Base-by-base conservation (phyloP, 768 basidiomycete species). In the Botryobasidium botryosum region DNA sequence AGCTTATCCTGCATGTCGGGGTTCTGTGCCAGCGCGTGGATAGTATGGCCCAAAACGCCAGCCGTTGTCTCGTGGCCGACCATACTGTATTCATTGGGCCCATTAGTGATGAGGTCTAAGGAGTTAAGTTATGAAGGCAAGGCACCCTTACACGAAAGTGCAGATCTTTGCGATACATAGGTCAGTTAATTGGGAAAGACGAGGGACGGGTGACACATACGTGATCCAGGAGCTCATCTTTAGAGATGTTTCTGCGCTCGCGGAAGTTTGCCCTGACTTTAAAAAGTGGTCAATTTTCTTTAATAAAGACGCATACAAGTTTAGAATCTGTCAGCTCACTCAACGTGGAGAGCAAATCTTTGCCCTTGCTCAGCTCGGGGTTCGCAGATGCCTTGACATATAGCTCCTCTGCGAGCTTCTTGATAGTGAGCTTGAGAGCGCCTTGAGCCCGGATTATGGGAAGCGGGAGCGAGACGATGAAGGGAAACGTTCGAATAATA, bases 11-110 rank as follows among this genome's bases (percentile, higher is more conserved):
- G 68, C 32, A 61, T 46, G 5, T 58, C 59, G 2, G 61, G 64
- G 38, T 65, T 47, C 21, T 57, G 56, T 6, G 67, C 64, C 13
- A 68, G 57, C 49, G 63, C 59, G 44, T 60, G 59, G 6, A 71
- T 51, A 3, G 63, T 61, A 53, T 64, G 66, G 35, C 48, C 53
- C 28, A 66, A 44, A 38, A 62, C 57, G 40, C 55, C 57, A 3
- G 63, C 56, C 12, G 64, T 65, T 3, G 68, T 68, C 50, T 68
- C 67, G 54, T 65, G 64, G 27, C 66, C 66, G 18, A 60, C 65
- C 56, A 66, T 58, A 5, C 62, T 64, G 40, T 21, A n/a, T n/a
- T 54, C 56, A 38, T 5, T 12, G 27, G 2, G 10, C 15, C 54
- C 57, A n/a, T n/a, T n/a, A 33, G 31, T 8, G 31, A 17, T 17